phyloP scores from a whole-genome alignment of 2,329 filamentous ascomycete genomes.

The Colletotrichum echinochloae region DNA sequence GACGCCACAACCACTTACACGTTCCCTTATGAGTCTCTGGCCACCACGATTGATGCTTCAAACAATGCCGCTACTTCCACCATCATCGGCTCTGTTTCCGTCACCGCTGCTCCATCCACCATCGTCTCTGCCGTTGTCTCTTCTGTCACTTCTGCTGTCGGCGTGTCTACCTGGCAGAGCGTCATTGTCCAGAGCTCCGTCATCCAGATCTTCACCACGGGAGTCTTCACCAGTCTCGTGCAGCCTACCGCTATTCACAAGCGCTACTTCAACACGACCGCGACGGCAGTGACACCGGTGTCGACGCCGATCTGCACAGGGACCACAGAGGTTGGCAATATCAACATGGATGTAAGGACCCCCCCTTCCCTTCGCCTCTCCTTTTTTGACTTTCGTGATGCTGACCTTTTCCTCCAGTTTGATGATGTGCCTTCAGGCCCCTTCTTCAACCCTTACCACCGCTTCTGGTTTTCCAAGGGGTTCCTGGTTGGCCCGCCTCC shows the following conservation, averaged over 20 bases:
- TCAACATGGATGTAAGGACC: conserved; percentile 54
- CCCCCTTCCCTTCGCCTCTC: conserved; percentile 39
- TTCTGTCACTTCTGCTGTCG: conserved; percentile 26
- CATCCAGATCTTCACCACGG: conserved; percentile 17
- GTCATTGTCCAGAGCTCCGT: conserved; percentile 28
- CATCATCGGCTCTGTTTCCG: not conserved
- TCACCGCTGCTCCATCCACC: not conserved
- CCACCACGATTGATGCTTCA: conserved; percentile 26
- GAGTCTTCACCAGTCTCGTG: conserved; percentile 6
- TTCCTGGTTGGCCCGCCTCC: conserved; percentile 54
- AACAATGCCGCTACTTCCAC: conserved; percentile 40
- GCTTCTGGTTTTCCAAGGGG: conserved; percentile 57
- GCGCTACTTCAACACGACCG: conserved; percentile 19
- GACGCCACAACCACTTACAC: conserved; percentile 56
- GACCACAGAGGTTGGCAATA: conserved; percentile 50
- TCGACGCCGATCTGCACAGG: conserved; percentile 40
- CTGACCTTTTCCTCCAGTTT: conserved; percentile 48
- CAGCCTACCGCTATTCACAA: conserved; percentile 17
- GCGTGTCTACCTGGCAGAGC: conserved; percentile 47
- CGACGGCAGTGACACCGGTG: conserved; percentile 28
- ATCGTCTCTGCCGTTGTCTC: not conserved
- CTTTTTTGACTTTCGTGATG: conserved; percentile 4
- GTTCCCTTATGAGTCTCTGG: conserved; percentile 39
- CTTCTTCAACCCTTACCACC: conserved; percentile 54
- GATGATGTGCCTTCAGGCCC: conserved; percentile 52